Base-by-base conservation (phyloP, 1,284 basidiomycete species). In the Xerocomus cyaneibrunnescens region DNA sequence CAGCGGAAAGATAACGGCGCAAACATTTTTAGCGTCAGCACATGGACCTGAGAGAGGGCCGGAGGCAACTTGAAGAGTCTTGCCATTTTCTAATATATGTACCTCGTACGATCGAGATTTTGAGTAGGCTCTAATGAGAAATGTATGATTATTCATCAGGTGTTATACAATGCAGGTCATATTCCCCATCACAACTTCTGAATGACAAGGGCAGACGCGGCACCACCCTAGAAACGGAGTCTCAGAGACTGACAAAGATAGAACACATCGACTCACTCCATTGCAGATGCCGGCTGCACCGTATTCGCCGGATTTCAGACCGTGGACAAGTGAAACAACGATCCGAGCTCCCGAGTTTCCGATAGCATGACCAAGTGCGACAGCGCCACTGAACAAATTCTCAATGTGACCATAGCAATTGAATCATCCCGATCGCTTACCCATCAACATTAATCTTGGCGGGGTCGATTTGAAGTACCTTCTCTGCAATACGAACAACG, bases 241-340 rank as follows among this genome's bases (percentile, higher is more conserved):
- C 3, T 63, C 55, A 57, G 50, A 49, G 32, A 63, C 34, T 28
- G 52, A 27, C 30, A 45, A 27, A 48, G 48, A 43, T 28, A 48
- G 21, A 48, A 34, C 16, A 38, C 30, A 30, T 50, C 25, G 13
- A 78, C 91, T 69, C 72, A 92, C 91, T 59, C 95, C 95, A 71
- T 99, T 99, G 84, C 97, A 99, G 63, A 99, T 90, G 73, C 90
- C 95, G 28, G 96, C 97, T 51, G 92, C 92, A 65, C 97, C 97
- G 67, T 96, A 98, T 76, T 99, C 81, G 45, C 97, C 97, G n/a
- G 87, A 74, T 79, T 98, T 89, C 60, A 99, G 82, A 12, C 89
- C 85, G 70, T 99, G 96, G 9, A 92, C 79, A 31, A 99, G 83
- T 10, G 96, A 94, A 41, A 99, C 96, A 51, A 99, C 80, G 74